Evolutionary conservation across 1,284 basidiomycete species (phyloP).

Genomic region (Agaricales sp.): DNA sequence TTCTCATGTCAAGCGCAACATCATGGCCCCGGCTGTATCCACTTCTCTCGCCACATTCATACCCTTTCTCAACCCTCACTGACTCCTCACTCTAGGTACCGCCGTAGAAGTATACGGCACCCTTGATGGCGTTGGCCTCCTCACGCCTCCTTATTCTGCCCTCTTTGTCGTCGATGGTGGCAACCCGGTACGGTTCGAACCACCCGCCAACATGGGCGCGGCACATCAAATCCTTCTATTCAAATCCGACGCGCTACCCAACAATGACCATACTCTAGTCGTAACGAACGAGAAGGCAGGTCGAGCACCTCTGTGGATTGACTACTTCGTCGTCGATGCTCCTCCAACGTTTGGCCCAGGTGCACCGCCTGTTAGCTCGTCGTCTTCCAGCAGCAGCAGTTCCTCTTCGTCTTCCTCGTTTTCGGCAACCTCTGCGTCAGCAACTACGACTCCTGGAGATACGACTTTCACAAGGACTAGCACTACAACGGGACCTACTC

Average conservation of each 20-base stretch:
- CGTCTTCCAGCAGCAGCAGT: neutral
- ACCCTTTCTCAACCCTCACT: too few species aligned
- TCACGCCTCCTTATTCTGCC: neutral
- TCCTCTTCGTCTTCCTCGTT: neutral
- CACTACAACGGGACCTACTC: neutral
- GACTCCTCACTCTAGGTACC: neutral
- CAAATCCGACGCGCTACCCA: neutral
- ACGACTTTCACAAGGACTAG: neutral
- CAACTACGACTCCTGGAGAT: neutral
- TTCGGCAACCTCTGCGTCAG: neutral
- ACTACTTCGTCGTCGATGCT: neutral
- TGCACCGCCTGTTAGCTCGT: neutral
- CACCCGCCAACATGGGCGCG: neutral
- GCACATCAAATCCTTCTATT: neutral
- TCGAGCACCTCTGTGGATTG: neutral
- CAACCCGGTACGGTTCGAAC: neutral
- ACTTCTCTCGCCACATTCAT: too few species aligned
- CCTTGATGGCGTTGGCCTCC: neutral
- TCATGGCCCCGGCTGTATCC: too few species aligned
- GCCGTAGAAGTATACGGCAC: neutral
- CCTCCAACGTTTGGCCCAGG: neutral
- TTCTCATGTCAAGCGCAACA: too few species aligned
- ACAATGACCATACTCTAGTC: neutral
- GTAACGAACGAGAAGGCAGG: neutral
- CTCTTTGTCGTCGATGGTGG: neutral